phyloP scores from a whole-genome alignment of 78 protist genomes.

The Cavenderia fasciculata region DNA sequence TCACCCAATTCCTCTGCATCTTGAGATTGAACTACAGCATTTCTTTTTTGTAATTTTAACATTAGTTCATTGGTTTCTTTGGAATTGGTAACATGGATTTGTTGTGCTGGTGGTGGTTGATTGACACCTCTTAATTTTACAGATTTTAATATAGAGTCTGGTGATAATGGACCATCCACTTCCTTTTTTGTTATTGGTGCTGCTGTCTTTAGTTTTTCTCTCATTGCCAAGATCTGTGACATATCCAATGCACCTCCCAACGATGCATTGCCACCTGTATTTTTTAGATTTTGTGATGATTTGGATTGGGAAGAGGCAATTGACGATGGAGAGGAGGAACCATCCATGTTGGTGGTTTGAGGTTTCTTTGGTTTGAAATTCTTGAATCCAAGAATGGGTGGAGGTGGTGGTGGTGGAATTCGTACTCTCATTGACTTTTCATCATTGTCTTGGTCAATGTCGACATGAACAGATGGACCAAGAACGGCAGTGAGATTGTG shows the following conservation, averaged over 20 bases:
- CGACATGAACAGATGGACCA: neutral
- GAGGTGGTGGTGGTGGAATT: neutral
- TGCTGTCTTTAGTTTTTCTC: slow-evolving; percentile 37
- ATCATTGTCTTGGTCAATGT: slow-evolving; percentile 2
- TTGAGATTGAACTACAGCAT: neutral
- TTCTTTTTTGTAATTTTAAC: slow-evolving; percentile 48
- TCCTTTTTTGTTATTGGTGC: slow-evolving; percentile 12
- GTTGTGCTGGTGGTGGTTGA: neutral
- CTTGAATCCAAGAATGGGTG: slow-evolving; percentile 31
- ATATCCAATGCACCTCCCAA: slow-evolving; percentile 5
- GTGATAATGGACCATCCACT: neutral
- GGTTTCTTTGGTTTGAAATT: slow-evolving; percentile 23
- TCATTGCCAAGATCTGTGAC: slow-evolving; percentile 24
- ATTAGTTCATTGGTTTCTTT: slow-evolving; percentile 49
- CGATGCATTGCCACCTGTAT: neutral
- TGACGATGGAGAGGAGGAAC: neutral
- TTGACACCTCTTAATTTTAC: neutral
- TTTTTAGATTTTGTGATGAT: no score
- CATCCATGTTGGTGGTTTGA: neutral
- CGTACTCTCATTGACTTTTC: neutral
- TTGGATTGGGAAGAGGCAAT: neutral
- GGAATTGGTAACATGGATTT: neutral
- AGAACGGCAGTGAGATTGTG: neutral
- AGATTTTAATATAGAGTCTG: neutral
- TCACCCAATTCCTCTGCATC: slow-evolving; percentile 38